Evolutionary conservation across 495 filamentous ascomycete species (phyloP), one percentile per base, ranked within the genome.

Genomic region (Trichoderma gamsii): DNA sequence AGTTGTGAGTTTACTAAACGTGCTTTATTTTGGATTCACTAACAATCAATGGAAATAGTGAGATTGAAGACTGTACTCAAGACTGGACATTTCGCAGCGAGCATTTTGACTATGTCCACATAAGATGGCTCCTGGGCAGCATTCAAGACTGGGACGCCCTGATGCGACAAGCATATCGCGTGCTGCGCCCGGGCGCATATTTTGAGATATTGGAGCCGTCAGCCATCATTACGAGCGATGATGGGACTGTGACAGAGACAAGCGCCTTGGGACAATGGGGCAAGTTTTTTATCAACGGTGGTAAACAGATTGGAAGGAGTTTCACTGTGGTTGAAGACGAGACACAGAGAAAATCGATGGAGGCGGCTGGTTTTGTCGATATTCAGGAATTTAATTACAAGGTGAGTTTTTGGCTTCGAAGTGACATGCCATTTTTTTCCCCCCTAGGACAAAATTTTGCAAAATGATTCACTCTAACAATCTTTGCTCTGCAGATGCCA

Each of bases 81-180:
- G 73, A 76, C 23, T 87, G 85, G 85, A 80, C 79, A 0, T 86
- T 76, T 67, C 68, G 73, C 3, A 72, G 61, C 18, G 69, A 75
- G 52, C 68, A 69, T 59, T 75, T 90, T 71, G 88, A 90, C 75
- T 88, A 84, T 69, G 79, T 90, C 63, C 87, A 90, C 71, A 78
- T 85, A 43, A 82, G 88, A 8, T 76, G 78, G 56, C 71, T 89
- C 21, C 80, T 81, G 46, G 86, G 84, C 43, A 78, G 78, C 25
- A 80, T 89, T 52, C 73, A 71, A 1, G 82, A 89, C 69, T 91
- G 87, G 87, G 74, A 79, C 15, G 71, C 68, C 15, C 75, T 80
- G 4, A 76, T 74, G 59, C 66, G 66, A 41, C 71, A 78, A 46
- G 69, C 73, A 9, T 81, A 70, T 56, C 68, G 63, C 16, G 65